Evolutionary conservation across 1,284 basidiomycete genomes (phyloP).

Genomic region (Farysia itapuensis): DNA sequence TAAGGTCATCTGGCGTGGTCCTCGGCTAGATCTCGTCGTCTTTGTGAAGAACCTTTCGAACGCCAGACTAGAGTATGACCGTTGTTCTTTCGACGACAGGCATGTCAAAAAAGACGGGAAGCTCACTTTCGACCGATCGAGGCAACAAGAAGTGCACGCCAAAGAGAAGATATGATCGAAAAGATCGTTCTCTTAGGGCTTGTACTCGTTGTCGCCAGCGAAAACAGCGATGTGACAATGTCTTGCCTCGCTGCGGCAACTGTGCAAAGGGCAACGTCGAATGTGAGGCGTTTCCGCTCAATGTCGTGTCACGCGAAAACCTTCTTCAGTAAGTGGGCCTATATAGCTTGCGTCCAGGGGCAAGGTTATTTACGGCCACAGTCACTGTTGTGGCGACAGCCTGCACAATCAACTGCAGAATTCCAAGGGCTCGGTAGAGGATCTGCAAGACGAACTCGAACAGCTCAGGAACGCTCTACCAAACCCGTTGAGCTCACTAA

Average conservation of each 20-base stretch:
- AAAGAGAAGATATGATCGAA: background rate
- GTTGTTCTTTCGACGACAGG: too few relatives aligned
- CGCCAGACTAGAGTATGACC: too few relatives aligned
- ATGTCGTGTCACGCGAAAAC: constrained; percentile 16
- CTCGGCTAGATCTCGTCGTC: too few relatives aligned
- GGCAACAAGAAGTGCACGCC: background rate
- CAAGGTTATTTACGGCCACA: too few relatives aligned
- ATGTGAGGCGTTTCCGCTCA: constrained; percentile 20
- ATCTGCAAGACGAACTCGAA: background rate
- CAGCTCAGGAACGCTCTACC: background rate
- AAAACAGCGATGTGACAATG: constrained; percentile 35
- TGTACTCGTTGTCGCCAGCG: constrained; percentile 33
- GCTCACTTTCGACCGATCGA: too few relatives aligned
- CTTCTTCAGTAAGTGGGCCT: constrained; percentile 33
- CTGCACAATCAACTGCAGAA: constrained; percentile 1
- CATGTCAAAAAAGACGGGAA: too few relatives aligned
- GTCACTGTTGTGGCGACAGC: too few relatives aligned
- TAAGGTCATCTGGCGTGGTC: too few relatives aligned
- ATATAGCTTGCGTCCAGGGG: too few relatives aligned
- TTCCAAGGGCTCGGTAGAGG: too few relatives aligned
- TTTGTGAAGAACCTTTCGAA: too few relatives aligned
- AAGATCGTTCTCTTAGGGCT: constrained; percentile 14
- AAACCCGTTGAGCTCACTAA: background rate
- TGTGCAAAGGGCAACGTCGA: constrained; percentile 23
- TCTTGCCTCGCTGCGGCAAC: constrained; percentile 24